These are phyloP conservation scores for Mayamaea pseudoterrestris DNA, from an alignment of 108 stramenopile species.

Conservation along the genomic window DNA sequence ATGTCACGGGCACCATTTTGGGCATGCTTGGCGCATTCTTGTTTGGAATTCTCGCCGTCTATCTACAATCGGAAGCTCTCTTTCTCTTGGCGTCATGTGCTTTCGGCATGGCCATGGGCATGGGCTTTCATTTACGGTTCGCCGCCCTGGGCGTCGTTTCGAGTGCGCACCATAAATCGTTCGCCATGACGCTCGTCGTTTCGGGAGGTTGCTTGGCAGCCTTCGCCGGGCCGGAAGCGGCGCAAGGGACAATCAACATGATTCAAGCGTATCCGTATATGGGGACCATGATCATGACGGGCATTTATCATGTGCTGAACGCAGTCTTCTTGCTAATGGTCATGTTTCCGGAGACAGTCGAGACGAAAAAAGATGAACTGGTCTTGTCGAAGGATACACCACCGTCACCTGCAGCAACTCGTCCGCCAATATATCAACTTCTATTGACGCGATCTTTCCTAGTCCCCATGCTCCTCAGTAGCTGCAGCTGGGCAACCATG, in stretches of 20 bases:
- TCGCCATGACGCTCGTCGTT: slow-evolving; percentile 24
- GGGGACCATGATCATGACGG: slow-evolving; percentile 21
- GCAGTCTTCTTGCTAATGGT: background rate
- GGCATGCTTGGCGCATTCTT: slow-evolving; percentile 8
- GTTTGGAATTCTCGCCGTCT: slow-evolving; percentile 12
- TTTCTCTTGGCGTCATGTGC: slow-evolving; percentile 12
- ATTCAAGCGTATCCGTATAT: slow-evolving; percentile 18
- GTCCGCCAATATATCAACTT: slow-evolving; percentile 7
- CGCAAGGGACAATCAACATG: slow-evolving; percentile 15
- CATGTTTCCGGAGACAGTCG: background rate
- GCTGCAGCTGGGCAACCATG: slow-evolving; percentile 23
- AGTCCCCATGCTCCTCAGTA: slow-evolving; percentile 15
- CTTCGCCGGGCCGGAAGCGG: slow-evolving; percentile 32
- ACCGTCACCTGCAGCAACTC: background rate
- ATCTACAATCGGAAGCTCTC: slow-evolving; percentile 8
- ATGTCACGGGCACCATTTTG: slow-evolving; percentile 22
- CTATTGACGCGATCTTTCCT: slow-evolving; percentile 10
- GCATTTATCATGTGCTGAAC: slow-evolving; percentile 10
- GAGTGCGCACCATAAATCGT: slow-evolving; percentile 3
- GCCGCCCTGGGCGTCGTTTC: slow-evolving; percentile 31
- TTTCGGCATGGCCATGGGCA: slow-evolving; percentile 24
- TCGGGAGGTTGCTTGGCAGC: slow-evolving; percentile 32
- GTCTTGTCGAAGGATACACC: background rate
- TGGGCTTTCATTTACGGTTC: slow-evolving; percentile 31
- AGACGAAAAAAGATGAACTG: background rate